Evolutionary conservation across 139 green algal species (phyloP), one percentile per base, ranked within the genome.

Genomic region (Monoraphidium neglectum): DNA sequence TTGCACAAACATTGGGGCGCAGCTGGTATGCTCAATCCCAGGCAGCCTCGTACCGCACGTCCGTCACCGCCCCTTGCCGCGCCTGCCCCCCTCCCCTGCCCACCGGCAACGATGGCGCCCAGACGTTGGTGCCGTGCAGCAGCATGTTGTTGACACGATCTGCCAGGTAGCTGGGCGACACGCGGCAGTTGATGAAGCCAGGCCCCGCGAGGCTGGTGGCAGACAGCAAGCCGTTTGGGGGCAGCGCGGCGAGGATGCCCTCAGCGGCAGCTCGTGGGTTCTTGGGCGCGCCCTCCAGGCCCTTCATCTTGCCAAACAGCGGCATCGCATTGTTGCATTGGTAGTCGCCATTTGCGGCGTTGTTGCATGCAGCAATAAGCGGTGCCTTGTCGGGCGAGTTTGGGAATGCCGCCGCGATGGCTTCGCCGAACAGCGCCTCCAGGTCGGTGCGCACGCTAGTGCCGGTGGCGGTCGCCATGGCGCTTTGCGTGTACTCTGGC

Each of bases 291-390:
- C 83, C 88, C 30, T 87, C 77, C 81, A 91, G 88, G 57, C 92
- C 94, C 81, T 98, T 98, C 8, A 97, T 53, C 79, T 90, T 90
- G 35, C 86, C 92, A 73, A 97, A 98, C 65, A 99, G 77, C 8
- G 79, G 74, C 96, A 99, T 99, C 1, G 96, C 96, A 74, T 97
- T 98, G 83, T 98, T 98, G 88, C 95, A 97, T 77, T 99, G 96
- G 83, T 98, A 99, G 83, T 99, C 95, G 1, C 93, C 95, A 76
- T 95, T 93, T 81, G 95, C 92, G 37, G 92, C 77, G 53, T 98
- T 84, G 70, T 85, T 85, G 86, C 89, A 95, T 2, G 83, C 57
- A 23, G 86, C 86, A 10, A 98, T 79, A 0, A 86, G 16, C 0
- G 89, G 76, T n/a, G 76, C 76, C 30, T 73, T 67, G 28, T 83